Base-by-base conservation (phyloP, 306 rosid genomes). In the Geum urbanum region DNA sequence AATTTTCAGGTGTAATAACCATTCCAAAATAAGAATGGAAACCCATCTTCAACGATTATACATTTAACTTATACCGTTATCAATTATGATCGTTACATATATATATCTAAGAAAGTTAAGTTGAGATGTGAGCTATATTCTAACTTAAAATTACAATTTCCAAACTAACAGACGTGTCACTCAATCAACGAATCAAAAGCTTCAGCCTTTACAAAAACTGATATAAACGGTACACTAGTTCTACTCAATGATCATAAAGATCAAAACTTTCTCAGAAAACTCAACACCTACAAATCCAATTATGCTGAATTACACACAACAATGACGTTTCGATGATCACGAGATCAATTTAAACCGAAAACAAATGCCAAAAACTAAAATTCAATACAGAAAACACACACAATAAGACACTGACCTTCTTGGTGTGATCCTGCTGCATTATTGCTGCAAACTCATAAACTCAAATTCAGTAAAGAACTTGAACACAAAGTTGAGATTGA, bases 391-490 rank as follows among this genome's bases (percentile, higher is more conserved):
- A 32, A 32, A 15, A 53, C 60, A 27, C 57, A 76, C 48, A 8
- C 53, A 24, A 43, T 19, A 20, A 27, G 51, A 70, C 75, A 53
- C 32, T 66, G 76, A 90, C 98, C 98, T 90, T 90, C 73, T 85
- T 90, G 18, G 89, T 84, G 52, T 86, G 92, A 79, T 88, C 87
- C 60, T 80, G 89, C 85, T 84, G 90, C 96, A 92, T 92, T 86
- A 60, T 84, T 72, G 55, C 70, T 55, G 40, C 77, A 73, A 83
- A 77, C 68, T 76, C 78, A 60, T 65, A 70, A 32, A 59, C 41
- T 59, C 79, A 51, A 78, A 67, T 40, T 80, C 84, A 32, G 37
- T 32, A 32, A 32, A 32, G 37, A 45, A 18, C 67, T 63, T 44
- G 24, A 68, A 75, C 72, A 71, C 76, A 76, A 32, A 32, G 37